Base-by-base conservation (phyloP, 306 rosid genomes). In the Lathyrus tuberosus region DNA sequence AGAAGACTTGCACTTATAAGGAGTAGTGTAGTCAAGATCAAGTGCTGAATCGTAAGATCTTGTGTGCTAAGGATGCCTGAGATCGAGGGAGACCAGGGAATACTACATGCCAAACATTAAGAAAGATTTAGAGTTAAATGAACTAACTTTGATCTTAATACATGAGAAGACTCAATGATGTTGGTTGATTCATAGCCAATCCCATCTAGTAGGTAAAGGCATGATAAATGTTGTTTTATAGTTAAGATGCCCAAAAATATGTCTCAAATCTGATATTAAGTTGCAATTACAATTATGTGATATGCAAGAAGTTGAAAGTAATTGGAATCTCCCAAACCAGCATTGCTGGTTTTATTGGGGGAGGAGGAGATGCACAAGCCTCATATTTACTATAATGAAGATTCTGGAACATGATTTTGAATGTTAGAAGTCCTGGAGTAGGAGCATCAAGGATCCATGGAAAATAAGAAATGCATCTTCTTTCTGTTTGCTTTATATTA, bases 401-500 rank as follows among this genome's bases (percentile, higher is more conserved):
- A 41, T 35, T 24, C 43, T 53, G 40, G 67, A 71, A 60, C 43
- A 59, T 52, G 62, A 17, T 63, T 63, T 31, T 47, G 44, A 26
- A 16, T 44, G 67, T 63, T 18, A 31, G 3, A 35, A 35, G 40
- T 71, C 62, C 30, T 56, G 38, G 47, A 59, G 41, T 75, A 53
- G 62, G 72, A 72, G 56, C 47, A 56, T 67, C 66, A 18, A 53
- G 65, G 60, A 69, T 77, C 57, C 12, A 24, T 65, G 14, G 30
- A 59, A 67, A 62, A 38, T 65, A 40, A 15, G 56, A 56, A 7
- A 22, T 66, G 71, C 46, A 51, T 47, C 24, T 65, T 38, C 44
- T 47, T 66, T 46, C 35, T 16, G 16, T 65, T 71, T 65, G 42
- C 51, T 76, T 60, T 65, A 30, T 22, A 6, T 72, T 24, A 61